Evolutionary conservation across 495 filamentous ascomycete species (phyloP).

Genomic region (Daldinia loculata): DNA sequence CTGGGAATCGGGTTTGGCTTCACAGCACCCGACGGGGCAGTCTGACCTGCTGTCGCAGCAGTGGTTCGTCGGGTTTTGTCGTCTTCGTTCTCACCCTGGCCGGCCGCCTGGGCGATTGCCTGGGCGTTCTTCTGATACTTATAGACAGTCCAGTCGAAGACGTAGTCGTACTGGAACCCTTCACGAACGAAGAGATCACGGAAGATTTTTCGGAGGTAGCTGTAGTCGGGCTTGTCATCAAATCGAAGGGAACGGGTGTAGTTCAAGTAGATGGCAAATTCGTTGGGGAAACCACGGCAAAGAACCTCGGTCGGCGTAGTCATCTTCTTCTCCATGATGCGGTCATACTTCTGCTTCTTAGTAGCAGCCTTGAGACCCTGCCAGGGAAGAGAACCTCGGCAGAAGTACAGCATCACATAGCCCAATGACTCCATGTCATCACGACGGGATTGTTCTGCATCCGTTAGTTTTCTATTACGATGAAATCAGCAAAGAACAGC

Average conservation of each 20-base stretch:
- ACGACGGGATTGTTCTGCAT: slow-evolving; percentile 94
- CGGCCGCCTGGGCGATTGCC: slow-evolving; percentile 81
- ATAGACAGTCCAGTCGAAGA: slow-evolving; percentile 99
- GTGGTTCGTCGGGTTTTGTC: slow-evolving; percentile 74
- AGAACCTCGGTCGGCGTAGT: slow-evolving; percentile 99
- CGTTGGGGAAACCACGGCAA: slow-evolving; percentile 98
- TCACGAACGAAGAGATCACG: slow-evolving; percentile 99
- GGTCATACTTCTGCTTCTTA: slow-evolving; percentile 99
- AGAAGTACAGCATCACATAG: slow-evolving; percentile 99
- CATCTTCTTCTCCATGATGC: slow-evolving; percentile 99
- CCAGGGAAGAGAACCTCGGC: slow-evolving; percentile 98
- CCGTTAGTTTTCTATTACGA: slow-evolving; percentile 43
- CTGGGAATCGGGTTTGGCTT: slow-evolving; percentile 74
- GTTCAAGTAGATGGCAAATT: slow-evolving; percentile 99
- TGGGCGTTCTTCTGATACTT: slow-evolving; percentile 99
- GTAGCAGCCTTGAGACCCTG: slow-evolving; percentile 99
- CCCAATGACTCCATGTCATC: slow-evolving; percentile 99
- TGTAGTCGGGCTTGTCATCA: slow-evolving; percentile 99
- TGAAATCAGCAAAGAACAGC: neutral
- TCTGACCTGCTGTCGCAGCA: slow-evolving; percentile 65
- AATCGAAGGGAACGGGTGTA: slow-evolving; percentile 99
- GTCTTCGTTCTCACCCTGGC: slow-evolving; percentile 65
- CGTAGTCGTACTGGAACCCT: slow-evolving; percentile 99
- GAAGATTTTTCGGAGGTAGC: slow-evolving; percentile 99
- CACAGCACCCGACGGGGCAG: slow-evolving; percentile 66